Evolutionary conservation across 805 yeast species (phyloP), one percentile per base, ranked within the genome.

Genomic region (Teunomyces funiuensis): DNA sequence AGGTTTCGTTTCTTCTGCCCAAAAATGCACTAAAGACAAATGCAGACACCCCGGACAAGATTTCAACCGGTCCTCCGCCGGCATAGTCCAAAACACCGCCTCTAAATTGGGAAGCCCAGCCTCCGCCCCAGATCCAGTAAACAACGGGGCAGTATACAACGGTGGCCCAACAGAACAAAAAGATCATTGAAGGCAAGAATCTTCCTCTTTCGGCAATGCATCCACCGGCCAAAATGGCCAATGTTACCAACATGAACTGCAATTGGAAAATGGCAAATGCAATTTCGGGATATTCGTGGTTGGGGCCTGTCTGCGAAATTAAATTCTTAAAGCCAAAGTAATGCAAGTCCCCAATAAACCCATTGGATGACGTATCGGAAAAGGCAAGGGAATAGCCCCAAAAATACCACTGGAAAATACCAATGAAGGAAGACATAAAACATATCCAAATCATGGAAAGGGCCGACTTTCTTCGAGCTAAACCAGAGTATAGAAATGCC

Each of bases 361-460:
- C 80, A 63, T 90, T 89, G 25, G 83, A 69, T 2, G 96, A 88
- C 0, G 85, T 77, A n/a, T 74, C 54, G 0, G 91, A 80, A 55
- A 93, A 89, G 3, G 98, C 95, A 31, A 91, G 66, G 0, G 97
- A 88, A 60, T 88, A 90, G n/a, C 97, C 97, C 97, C 98, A 93
- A 60, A 91, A 88, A 63, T 89, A 91, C 98, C 98, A 91, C 60
- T 89, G 96, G 57, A 89, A 79, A 40, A 80, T 74, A 1, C 85
- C 88, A 6, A 88, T 80, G 49, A 84, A 74, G 5, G 86, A 80
- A 5, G 88, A 77, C 76, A 83, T 77, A 29, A 88, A 60, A n/a
- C 79, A 80, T 6, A 83, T 79, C 85, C 95, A 88, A 22, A 89
- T 81, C 77, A 88, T 77, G 13, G 91, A 83, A 34, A 89, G 69